Evolutionary conservation across 441 rosid genomes (phyloP).

Genomic region (Gossypium davidsonii): DNA sequence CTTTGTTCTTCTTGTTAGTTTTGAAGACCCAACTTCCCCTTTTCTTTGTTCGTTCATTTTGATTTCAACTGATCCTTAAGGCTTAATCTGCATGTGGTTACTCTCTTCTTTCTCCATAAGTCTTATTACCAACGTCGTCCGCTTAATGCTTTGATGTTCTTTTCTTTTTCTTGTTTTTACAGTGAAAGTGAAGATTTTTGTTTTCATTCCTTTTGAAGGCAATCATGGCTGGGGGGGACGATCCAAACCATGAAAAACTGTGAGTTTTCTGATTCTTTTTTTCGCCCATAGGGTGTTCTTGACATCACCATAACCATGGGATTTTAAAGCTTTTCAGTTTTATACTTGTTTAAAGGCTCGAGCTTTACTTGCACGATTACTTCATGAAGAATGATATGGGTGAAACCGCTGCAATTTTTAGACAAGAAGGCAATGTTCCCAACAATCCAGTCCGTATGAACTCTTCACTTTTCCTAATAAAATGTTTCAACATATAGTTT

Average conservation of each 20-base stretch:
- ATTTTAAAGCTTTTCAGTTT: not conserved
- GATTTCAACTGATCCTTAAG: not conserved
- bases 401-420: constrained; percentile 38
- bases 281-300: not conserved
- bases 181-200: not conserved
- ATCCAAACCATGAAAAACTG: constrained; percentile 18
- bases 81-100: not conserved
- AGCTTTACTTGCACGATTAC: constrained; percentile 47
- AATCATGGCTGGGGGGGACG: constrained; percentile 12
- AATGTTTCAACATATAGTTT: not conserved
- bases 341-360: constrained; percentile 26
- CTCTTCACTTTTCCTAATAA: not conserved
- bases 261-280: not conserved
- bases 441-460: constrained; percentile 31
- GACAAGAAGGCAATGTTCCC: constrained; percentile 28
- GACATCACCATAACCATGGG: not conserved
- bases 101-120: not conserved
- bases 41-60: not conserved
- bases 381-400: constrained; percentile 34
- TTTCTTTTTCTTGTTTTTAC: not conserved
- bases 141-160: not conserved
- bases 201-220: too few relatives aligned
- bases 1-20: not conserved
- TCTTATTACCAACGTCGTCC: not conserved
- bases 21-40: not conserved